Evolutionary conservation across 805 yeast species (phyloP).

Genomic region (Saccharomycopsis sp.): DNA sequence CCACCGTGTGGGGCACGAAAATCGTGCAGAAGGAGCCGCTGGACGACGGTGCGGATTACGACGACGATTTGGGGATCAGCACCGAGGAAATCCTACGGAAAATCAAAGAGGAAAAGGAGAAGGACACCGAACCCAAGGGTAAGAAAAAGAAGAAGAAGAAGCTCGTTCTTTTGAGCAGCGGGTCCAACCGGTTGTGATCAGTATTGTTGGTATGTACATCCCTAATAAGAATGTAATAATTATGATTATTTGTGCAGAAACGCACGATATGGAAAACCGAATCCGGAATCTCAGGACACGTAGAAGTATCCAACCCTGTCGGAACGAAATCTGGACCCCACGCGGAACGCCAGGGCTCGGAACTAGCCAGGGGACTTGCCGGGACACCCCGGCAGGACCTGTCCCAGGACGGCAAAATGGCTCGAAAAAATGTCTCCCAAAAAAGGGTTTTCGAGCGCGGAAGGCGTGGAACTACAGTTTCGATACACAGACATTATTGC

Average conservation of each 20-base stretch:
- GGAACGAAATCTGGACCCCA: background rate
- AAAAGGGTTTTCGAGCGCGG: background rate
- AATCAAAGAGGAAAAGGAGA: constrained; percentile 7
- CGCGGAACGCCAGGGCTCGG: too few species aligned
- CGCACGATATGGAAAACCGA: too few species aligned
- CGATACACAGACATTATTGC: too few species aligned
- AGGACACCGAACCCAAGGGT: background rate
- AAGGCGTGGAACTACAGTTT: background rate
- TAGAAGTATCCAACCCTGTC: background rate
- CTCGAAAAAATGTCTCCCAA: background rate
- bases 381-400: too few species aligned
- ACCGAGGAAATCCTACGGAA: constrained; percentile 9
- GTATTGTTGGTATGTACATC: background rate
- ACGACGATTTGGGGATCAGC: constrained; percentile 12
- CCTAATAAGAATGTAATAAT: background rate
- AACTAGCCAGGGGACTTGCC: too few species aligned
- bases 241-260: background rate
- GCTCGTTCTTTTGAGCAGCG: constrained; percentile 12
- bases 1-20: constrained; percentile 21
- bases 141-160: constrained; percentile 16
- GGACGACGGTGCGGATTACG: constrained; percentile 3
- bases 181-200: constrained; percentile 1
- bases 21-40: constrained; percentile 5
- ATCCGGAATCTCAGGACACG: background rate
- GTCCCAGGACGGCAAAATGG: background rate